Evolutionary conservation across 495 filamentous ascomycete species (phyloP).

Genomic region (Annulohypoxylon bovei): DNA sequence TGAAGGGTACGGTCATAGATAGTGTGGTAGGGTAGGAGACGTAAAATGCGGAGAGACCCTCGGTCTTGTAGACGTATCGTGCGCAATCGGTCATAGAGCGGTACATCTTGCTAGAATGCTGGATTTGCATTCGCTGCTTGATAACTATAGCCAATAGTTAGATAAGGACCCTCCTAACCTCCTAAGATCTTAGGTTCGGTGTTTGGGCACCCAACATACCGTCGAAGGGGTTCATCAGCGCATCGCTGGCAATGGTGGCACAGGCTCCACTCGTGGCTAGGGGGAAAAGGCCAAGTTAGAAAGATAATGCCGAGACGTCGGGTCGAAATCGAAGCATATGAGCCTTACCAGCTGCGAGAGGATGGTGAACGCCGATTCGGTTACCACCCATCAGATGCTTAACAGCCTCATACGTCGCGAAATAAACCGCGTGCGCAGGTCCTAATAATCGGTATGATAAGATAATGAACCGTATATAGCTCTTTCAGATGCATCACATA

Average conservation of each 20-base stretch:
- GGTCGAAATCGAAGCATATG: slow-evolving; percentile 16
- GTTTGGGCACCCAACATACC: slow-evolving; percentile 65
- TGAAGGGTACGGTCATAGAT: slow-evolving; percentile 98
- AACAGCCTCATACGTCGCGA: slow-evolving; percentile 95
- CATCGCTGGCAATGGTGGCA: slow-evolving; percentile 96
- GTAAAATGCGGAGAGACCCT: slow-evolving; percentile 94
- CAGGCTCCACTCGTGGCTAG: slow-evolving; percentile 89
- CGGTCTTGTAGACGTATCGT: slow-evolving; percentile 81
- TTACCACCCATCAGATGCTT: slow-evolving; percentile 97
- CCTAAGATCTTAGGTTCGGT: background rate
- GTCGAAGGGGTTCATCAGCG: slow-evolving; percentile 99
- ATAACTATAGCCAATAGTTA: slow-evolving; percentile 70
- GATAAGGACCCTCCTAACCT: slow-evolving; percentile 16
- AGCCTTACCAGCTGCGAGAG: slow-evolving; percentile 83
- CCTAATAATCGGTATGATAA: slow-evolving; percentile 60
- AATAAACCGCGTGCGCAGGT: slow-evolving; percentile 97
- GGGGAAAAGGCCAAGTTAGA: slow-evolving; percentile 32
- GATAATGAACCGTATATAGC: background rate
- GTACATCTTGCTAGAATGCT: slow-evolving; percentile 86
- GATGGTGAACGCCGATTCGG: slow-evolving; percentile 86
- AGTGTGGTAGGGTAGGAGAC: slow-evolving; percentile 98
- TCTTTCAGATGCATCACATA: slow-evolving; percentile 54
- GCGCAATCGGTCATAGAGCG: slow-evolving; percentile 86
- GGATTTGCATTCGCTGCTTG: slow-evolving; percentile 99
- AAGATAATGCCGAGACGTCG: background rate